phyloP scores from a whole-genome alignment of 148 eudicot species.

The Camellia japonica region DNA sequence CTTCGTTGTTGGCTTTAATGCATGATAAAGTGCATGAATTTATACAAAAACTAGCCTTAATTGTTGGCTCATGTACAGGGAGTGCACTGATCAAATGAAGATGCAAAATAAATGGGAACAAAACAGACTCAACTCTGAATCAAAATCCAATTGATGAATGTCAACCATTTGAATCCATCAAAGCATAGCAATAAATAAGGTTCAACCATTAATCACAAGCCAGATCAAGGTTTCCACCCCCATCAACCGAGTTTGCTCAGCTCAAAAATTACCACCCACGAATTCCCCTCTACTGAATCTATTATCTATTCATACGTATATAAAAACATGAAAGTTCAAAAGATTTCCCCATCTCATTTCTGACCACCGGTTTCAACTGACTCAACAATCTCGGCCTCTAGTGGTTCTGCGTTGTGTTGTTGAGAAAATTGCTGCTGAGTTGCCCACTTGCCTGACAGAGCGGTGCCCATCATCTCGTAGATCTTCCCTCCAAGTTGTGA shows the following conservation, averaged over 20 bases:
- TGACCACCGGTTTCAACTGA: slow-evolving; percentile 60
- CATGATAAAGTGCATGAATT: too few relatives aligned
- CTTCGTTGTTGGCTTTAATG: too few relatives aligned
- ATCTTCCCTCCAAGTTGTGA: slow-evolving; percentile 90
- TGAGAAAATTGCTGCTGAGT: slow-evolving; percentile 32
- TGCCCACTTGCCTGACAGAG: slow-evolving; percentile 67
- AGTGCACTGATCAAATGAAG: neutral
- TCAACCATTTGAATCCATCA: neutral
- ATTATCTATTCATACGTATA: neutral
- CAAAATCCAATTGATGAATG: neutral
- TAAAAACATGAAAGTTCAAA: neutral
- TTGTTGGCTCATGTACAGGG: too few relatives aligned
- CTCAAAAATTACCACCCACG: neutral
- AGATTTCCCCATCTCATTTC: slow-evolving; percentile 28
- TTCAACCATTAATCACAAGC: neutral
- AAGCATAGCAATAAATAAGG: neutral
- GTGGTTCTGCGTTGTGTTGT: slow-evolving; percentile 31
- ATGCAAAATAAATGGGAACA: neutral
- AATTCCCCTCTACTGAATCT: neutral
- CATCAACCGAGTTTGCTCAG: neutral
- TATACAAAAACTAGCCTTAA: too few relatives aligned
- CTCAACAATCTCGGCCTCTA: slow-evolving; percentile 76
- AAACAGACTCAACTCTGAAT: too few relatives aligned
- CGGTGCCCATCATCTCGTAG: slow-evolving; percentile 86
- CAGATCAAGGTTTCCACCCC: too few relatives aligned